phyloP scores from a whole-genome alignment of 768 basidiomycete genomes.

The Phlebiopsis flavidoalba region DNA sequence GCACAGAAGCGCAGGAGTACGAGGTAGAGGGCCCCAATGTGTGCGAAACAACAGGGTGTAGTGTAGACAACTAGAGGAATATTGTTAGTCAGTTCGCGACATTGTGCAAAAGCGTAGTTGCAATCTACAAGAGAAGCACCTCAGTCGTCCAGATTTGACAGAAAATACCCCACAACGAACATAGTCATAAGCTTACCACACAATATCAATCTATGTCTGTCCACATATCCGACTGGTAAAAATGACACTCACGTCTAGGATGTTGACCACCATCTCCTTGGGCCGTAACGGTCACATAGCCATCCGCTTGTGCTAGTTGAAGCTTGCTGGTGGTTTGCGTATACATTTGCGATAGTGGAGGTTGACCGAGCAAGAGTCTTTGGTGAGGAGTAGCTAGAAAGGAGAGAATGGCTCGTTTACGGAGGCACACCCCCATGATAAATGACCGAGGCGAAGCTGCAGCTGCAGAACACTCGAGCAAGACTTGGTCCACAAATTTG shows the following conservation, averaged over 20 bases:
- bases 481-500: conserved; percentile 1
- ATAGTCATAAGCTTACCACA: neutral
- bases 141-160: neutral
- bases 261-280: conserved; percentile 73
- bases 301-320: conserved; percentile 34
- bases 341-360: conserved; percentile 21
- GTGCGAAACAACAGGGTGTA: conserved; percentile 64
- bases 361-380: conserved; percentile 17
- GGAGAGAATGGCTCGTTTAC: conserved; percentile 37
- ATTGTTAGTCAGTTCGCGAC: neutral
- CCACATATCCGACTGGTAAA: neutral
- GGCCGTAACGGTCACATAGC: conserved; percentile 60
- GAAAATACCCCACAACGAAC: conserved; percentile 4
- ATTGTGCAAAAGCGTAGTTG: neutral
- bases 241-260: conserved; percentile 54
- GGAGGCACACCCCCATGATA: conserved; percentile 26
- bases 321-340: conserved; percentile 30
- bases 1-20: conserved; percentile 49
- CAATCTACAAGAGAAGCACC: neutral
- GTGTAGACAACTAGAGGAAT: conserved; percentile 46
- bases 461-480: neutral
- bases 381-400: conserved; percentile 31
- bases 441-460: neutral
- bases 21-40: conserved; percentile 61
- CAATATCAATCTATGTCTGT: neutral